Evolutionary conservation across 2,329 filamentous ascomycete genomes (phyloP).

Genomic region (Teratosphaeria destructans): DNA sequence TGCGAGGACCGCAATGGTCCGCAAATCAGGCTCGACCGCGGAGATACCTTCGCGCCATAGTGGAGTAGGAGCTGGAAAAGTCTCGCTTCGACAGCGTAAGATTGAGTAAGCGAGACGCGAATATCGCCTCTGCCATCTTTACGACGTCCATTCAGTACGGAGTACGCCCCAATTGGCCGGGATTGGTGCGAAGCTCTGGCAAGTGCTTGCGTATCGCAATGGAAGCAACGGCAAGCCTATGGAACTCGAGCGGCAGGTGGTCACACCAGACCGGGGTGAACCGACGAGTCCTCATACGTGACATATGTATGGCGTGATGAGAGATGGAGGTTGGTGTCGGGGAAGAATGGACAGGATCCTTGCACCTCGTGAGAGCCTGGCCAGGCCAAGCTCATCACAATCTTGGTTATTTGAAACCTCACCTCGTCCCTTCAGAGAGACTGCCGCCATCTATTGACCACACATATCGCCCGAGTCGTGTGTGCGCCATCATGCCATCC

Average conservation of each 20-base stretch:
- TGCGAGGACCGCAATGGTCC: background rate
- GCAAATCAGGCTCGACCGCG: background rate
- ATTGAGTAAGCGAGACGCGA: background rate
- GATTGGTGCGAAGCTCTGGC: background rate
- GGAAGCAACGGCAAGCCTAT: background rate
- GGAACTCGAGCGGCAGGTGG: background rate
- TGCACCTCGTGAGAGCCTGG: background rate
- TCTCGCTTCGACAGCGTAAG: background rate
- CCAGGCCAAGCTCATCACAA: background rate
- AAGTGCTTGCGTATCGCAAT: background rate
- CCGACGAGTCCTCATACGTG: background rate
- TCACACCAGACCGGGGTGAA: background rate
- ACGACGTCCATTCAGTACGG: too few relatives aligned
- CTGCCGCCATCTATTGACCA: background rate
- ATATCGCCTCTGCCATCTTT: too few relatives aligned
- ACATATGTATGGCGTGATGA: background rate
- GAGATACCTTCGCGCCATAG: background rate
- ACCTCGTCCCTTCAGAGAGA: background rate
- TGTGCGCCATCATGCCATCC: background rate
- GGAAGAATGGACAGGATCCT: background rate
- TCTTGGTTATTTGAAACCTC: background rate
- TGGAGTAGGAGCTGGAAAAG: background rate
- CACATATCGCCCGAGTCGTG: background rate
- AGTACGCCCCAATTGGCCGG: too few relatives aligned
- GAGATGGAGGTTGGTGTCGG: background rate